Evolutionary conservation across 2,329 filamentous ascomycete genomes (phyloP).

Genomic region (Fusarium marasasianum): DNA sequence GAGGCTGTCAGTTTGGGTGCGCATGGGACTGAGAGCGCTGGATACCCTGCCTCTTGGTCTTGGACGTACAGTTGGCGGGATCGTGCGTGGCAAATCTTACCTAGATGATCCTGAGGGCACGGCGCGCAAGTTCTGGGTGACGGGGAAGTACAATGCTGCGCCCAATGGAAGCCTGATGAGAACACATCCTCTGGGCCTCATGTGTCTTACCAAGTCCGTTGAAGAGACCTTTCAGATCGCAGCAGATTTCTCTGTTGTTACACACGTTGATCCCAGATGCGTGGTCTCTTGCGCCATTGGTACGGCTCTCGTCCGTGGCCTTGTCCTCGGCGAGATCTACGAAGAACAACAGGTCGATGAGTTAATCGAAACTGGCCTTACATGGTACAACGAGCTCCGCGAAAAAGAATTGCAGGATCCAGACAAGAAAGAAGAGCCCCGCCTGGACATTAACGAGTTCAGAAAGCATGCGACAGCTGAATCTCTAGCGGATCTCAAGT

Average conservation of each 20-base stretch:
- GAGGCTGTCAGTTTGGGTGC: slow-evolving; percentile 58
- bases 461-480: slow-evolving; percentile 50
- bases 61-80: slow-evolving; percentile 56
- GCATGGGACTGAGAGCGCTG: slow-evolving; percentile 57
- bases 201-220: slow-evolving; percentile 53
- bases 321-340: slow-evolving; percentile 56
- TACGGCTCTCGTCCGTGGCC: slow-evolving; percentile 56
- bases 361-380: slow-evolving; percentile 51
- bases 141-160: slow-evolving; percentile 51
- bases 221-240: slow-evolving; percentile 56
- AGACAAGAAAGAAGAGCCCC: slow-evolving; percentile 43
- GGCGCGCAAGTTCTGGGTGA: slow-evolving; percentile 55
- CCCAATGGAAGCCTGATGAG: slow-evolving; percentile 64
- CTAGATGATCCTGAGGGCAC: slow-evolving; percentile 51
- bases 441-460: slow-evolving; percentile 54
- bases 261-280: slow-evolving; percentile 62
- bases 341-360: slow-evolving; percentile 53
- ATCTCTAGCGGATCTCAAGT: slow-evolving; percentile 51
- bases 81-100: slow-evolving; percentile 53
- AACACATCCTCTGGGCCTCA: slow-evolving; percentile 60
- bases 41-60: slow-evolving; percentile 59
- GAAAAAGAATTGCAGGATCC: slow-evolving; percentile 34
- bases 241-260: slow-evolving; percentile 54
- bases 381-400: slow-evolving; percentile 49
- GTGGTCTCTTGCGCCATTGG: slow-evolving; percentile 59